Percentiles rank a stretch among this genome's conserved stretches.
Conservation (phyloP, 2,329 filamentous ascomycete genomes). For the Fusarium acutatum region DNA sequence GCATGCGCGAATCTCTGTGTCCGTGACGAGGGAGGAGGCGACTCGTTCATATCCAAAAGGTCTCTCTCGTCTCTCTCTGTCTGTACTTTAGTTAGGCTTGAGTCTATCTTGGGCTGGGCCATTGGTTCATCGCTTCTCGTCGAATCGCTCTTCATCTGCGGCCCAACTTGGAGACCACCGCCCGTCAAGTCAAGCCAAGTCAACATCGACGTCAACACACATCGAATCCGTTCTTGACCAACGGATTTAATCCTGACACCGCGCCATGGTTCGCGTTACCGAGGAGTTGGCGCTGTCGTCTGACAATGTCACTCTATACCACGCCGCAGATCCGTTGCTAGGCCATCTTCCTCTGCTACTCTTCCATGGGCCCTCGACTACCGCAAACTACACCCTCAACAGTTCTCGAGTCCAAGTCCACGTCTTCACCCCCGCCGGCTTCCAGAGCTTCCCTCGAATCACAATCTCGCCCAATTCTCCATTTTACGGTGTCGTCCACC, state of each 20-base stretch:
- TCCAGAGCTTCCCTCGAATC: conserved; percentile 88
- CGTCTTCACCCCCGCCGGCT: conserved; percentile 87
- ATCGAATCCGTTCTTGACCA: conserved; percentile 18
- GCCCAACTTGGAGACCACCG: conserved; percentile 40
- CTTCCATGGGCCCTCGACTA: conserved; percentile 92
- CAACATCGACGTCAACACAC: conserved; percentile 27
- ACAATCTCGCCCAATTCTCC: conserved; percentile 93
- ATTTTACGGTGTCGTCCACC: conserved; percentile 88
- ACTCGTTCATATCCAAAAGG: conserved; percentile 25
- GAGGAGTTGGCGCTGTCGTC: conserved; percentile 81
- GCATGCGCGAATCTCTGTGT: conserved; percentile 31
- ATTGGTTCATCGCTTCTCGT: conserved; percentile 6
- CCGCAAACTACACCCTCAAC: conserved; percentile 84
- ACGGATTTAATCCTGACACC: conserved; percentile 39
- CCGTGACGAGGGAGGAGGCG: conserved; percentile 35
- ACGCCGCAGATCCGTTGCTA: conserved; percentile 84
- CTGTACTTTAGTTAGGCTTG: neutral
- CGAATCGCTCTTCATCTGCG: conserved; percentile 32
- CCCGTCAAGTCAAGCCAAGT: conserved; percentile 5
- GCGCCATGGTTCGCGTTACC: conserved; percentile 83
- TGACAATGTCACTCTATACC: conserved; percentile 86
- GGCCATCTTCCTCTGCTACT: conserved; percentile 84
- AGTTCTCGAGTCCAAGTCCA: conserved; percentile 95
- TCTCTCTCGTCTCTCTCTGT: conserved; percentile 11
- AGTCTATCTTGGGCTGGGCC: neutral